A percentile compares a stretch with the other conserved stretches of the same genome.
Conservation (phyloP, 2,329 filamentous ascomycete species). For the Sporothrix phasma region DNA sequence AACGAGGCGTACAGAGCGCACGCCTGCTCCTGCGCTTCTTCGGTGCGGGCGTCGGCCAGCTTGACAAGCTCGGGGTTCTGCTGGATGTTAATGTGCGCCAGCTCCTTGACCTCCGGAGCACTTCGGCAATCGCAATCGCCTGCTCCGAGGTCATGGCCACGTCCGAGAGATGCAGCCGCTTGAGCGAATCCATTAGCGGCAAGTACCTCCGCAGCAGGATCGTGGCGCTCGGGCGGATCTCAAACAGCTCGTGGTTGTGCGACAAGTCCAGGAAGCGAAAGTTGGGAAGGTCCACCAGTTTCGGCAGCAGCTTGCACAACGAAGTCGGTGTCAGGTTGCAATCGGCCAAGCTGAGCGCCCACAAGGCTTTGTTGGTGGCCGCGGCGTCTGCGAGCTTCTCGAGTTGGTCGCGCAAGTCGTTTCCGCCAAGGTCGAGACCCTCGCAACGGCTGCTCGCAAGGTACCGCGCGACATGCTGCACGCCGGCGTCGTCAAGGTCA, state of each 20-base stretch:
- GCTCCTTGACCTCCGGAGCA: constrained; percentile 68
- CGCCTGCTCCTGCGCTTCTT: constrained; percentile 79
- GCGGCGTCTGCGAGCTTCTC: constrained; percentile 43
- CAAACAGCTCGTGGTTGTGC: constrained; percentile 76
- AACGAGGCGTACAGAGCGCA: constrained; percentile 88
- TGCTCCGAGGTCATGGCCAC: constrained; percentile 78
- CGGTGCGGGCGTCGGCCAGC: constrained; percentile 65
- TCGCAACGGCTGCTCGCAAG: constrained; percentile 69
- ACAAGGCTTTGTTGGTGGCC: constrained; percentile 49
- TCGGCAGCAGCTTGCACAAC: constrained; percentile 65
- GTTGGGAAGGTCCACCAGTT: constrained; percentile 56
- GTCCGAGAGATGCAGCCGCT: constrained; percentile 77
- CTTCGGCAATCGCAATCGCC: constrained; percentile 80
- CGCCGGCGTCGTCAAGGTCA: constrained; percentile 59
- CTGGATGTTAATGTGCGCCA: constrained; percentile 80
- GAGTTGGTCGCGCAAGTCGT: constrained; percentile 53
- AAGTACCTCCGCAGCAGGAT: constrained; percentile 66
- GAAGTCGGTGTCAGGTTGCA: constrained; percentile 69
- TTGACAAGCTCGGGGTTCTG: constrained; percentile 66
- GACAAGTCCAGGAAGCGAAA: constrained; percentile 88
- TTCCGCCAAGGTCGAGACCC: constrained; percentile 81
- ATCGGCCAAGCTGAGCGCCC: constrained; percentile 76
- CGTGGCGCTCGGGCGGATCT: constrained; percentile 61
- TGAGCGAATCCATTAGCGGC: constrained; percentile 66
- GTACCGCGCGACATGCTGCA: constrained; percentile 68